Evolutionary conservation across 495 filamentous ascomycete genomes (phyloP), one percentile per base, ranked within the genome.

Genomic region (Penicillium samsonianum): DNA sequence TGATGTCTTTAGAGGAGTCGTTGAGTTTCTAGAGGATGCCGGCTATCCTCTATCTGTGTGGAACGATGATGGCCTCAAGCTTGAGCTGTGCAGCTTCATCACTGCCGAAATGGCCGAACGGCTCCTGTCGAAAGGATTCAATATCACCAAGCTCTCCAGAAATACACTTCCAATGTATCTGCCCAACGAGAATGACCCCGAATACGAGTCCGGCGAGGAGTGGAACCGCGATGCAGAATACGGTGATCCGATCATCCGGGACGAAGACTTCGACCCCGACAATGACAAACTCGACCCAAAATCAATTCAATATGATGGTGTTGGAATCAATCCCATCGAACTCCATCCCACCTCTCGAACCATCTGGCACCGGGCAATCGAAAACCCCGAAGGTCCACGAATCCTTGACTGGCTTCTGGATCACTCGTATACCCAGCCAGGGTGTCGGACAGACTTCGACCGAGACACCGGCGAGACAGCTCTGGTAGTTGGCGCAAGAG

Each of bases 351-450:
- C 44, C 12, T 50, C 48, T 20, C 48, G 48, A 22, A 50, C 48
- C 2, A 37, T 50, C 30, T 50, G 48, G 31, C 48, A 50, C 48
- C 48, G 48, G 19, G 48, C 48, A 37, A 50, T 50, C 31, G 48
- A 50, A 12, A 50, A 50, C 6, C 19, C 48, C 9, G 5, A 50
- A 16, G 48, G 48, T 22, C 19, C 48, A n/a, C 8, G 9, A 23
- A 35, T 50, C 17, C 17, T 50, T 16, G 31, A 37, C 17, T 50
- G 31, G 48, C 14, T 50, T 1, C 8, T 37, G 10, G 31, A 38
- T 14, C 48, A 50, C 17, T 50, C 48, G 3, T 14, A 25, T 31
- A 23, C 20, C 17, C 19, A 35, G 35, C 48, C 48, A 37, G 22
- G 30, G 0, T 23, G 17, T 4, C 35, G 20, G 19, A 20, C 10